Evolutionary conservation across 768 basidiomycete genomes (phyloP).

Genomic region (Vararia minispora): DNA sequence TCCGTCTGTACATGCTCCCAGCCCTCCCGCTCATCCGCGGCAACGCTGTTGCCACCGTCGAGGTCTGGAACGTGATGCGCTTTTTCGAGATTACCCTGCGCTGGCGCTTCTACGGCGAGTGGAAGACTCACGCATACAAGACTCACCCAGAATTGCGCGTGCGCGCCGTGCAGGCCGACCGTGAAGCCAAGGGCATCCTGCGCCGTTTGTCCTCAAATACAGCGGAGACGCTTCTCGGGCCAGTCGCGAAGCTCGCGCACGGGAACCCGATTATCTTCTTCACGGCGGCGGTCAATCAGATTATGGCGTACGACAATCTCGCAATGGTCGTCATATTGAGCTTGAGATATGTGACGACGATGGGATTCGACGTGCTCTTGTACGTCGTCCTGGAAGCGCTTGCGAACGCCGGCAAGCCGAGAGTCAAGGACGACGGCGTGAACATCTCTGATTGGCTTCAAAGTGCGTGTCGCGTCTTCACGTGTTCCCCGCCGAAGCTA

Average conservation of each 20-base stretch:
- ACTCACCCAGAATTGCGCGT: conserved; percentile 73
- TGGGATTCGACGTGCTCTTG: conserved; percentile 90
- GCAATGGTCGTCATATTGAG: conserved; percentile 85
- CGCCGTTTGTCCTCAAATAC: conserved; percentile 80
- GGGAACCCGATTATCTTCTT: conserved; percentile 92
- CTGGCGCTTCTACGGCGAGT: conserved; percentile 93
- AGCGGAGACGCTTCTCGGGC: conserved; percentile 73
- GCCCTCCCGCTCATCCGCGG: conserved; percentile 76
- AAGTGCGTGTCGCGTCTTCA: conserved; percentile 44
- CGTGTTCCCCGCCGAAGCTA: conserved; percentile 3
- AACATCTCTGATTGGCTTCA: conserved; percentile 87
- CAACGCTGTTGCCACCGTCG: conserved; percentile 82
- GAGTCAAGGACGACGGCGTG: conserved; percentile 87
- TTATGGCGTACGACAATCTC: conserved; percentile 94
- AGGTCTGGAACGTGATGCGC: conserved; percentile 85
- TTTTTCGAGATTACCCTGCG: conserved; percentile 70
- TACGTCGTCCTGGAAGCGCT: conserved; percentile 83
- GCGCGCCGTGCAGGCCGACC: conserved; percentile 72
- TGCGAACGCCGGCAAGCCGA: conserved; percentile 67
- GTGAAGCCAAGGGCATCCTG: conserved; percentile 82
- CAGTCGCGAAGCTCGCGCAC: conserved; percentile 88
- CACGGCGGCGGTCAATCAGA: conserved; percentile 79
- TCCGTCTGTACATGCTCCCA: conserved; percentile 76
- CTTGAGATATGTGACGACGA: conserved; percentile 76
- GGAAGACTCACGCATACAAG: conserved; percentile 66